A percentile compares a stretch with the other conserved stretches of the same genome.
Evolutionary conservation across 1,139 yeast genomes (phyloP).

Genomic region (Keqinozyma sinolaborantium): DNA sequence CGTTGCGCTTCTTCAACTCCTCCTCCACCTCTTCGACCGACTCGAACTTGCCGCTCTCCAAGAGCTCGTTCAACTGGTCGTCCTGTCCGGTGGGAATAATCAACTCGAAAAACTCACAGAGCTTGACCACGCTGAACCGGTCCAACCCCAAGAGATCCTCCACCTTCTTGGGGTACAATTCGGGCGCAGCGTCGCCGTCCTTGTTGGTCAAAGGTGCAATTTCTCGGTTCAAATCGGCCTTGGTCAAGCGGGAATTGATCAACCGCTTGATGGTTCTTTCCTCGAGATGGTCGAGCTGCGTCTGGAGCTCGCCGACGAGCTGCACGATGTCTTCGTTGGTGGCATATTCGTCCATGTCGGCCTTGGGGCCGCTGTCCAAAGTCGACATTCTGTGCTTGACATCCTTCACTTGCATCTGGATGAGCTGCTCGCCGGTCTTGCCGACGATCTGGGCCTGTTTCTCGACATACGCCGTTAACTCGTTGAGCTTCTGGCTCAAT

Average conservation of each 20-base stretch:
- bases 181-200: slow-evolving; percentile 69
- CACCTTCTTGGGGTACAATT: slow-evolving; percentile 58
- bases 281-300: slow-evolving; percentile 72
- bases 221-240: slow-evolving; percentile 7
- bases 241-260: slow-evolving; percentile 35
- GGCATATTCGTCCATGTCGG: slow-evolving; percentile 60
- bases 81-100: slow-evolving; percentile 51
- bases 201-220: slow-evolving; percentile 46
- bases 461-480: slow-evolving; percentile 35
- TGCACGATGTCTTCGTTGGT: slow-evolving; percentile 82
- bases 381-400: slow-evolving; percentile 37
- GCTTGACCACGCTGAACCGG: slow-evolving; percentile 42
- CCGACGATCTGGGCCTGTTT: slow-evolving; percentile 40
- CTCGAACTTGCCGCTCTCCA: slow-evolving; percentile 37
- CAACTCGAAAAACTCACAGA: slow-evolving; percentile 70
- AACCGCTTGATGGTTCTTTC: slow-evolving; percentile 62
- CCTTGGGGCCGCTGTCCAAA: slow-evolving; percentile 19
- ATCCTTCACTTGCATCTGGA: slow-evolving; percentile 60
- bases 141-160: slow-evolving; percentile 47
- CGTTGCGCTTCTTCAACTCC: slow-evolving; percentile 21
- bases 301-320: slow-evolving; percentile 83
- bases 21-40: slow-evolving; percentile 31
- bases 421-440: slow-evolving; percentile 73
- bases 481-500: slow-evolving; percentile 8
- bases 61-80: slow-evolving; percentile 41